Evolutionary conservation across 495 filamentous ascomycete genomes (phyloP), one percentile per base, ranked within the genome.

Genomic region (Aspergillus ellipticus): DNA sequence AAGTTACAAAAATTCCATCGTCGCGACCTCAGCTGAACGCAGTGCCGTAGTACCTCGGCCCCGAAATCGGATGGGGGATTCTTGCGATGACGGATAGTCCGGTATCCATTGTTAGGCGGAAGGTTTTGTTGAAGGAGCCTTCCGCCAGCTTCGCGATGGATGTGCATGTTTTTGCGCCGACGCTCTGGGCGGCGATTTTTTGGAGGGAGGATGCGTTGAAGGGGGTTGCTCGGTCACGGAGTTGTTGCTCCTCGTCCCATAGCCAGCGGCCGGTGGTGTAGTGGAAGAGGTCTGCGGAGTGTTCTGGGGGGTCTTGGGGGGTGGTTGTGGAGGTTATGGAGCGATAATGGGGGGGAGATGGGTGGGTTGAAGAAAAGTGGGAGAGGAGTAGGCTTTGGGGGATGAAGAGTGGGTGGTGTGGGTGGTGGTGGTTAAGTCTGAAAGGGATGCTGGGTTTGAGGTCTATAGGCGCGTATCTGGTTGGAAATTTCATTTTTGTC

Each of bases 1-100:
- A n/a, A n/a, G n/a, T n/a, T n/a, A n/a, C n/a, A 60, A 64, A 61
- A 71, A 76, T 9, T 66, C 66, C 64, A 75, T 75, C 3, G 70
- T 74, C 15, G 72, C 72, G 0, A 70, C 71, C 54, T 74, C 70
- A 54, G 66, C n/a, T n/a, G n/a, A n/a, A 71, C 13, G 68, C 66
- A 0, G 62, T 62, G 9, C 61, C 51, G 16, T 65, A 55, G 35
- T 60, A 51, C 21, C 53, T 55, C 2, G 67, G 67, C 28, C 73
- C 72, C 20, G 65, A 65, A 53, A 68, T 60, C 1, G 53, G 53
- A 51, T 68, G 64, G 16, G 71, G 73, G 39, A 78, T 60, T 46
- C 66, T 62, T 16, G 74, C 75, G 7, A 75, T 67, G 28, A 70
- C 56, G n/a, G 53, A 37, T 50, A 42, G 56, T 41, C 54, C 71